Conservation (phyloP, 352 stramenopile genomes). For the Phytopythium cucurbitacearum region DNA sequence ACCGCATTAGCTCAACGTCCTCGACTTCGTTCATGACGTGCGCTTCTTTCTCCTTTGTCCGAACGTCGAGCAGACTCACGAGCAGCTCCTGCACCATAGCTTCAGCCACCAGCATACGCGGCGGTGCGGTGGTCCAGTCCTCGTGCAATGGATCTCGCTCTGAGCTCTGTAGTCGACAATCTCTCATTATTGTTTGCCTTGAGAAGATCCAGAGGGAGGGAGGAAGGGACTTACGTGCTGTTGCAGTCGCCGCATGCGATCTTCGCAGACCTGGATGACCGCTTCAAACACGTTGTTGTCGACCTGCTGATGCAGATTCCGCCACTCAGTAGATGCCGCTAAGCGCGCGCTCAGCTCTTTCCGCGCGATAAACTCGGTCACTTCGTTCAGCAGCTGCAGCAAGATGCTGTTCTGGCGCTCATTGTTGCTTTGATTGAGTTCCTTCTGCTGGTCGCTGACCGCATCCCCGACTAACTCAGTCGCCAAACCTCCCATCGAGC, state of each 20-base stretch:
- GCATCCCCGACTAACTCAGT: too few species aligned
- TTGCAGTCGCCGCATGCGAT: slow-evolving; percentile 38
- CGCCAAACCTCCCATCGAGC: too few species aligned
- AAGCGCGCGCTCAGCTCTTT: slow-evolving; percentile 36
- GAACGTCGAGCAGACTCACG: slow-evolving; percentile 45
- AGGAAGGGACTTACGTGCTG: background rate
- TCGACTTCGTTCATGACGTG: slow-evolving; percentile 58
- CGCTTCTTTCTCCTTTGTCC: slow-evolving; percentile 49
- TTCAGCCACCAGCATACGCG: slow-evolving; percentile 46
- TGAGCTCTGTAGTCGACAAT: too few species aligned
- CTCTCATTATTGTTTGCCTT: too few species aligned
- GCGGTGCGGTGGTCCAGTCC: slow-evolving; percentile 20
- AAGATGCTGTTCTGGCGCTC: too few species aligned
- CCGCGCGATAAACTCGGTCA: slow-evolving; percentile 46
- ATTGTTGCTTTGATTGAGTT: too few species aligned
- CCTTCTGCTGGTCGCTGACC: too few species aligned
- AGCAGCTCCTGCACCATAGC: slow-evolving; percentile 67
- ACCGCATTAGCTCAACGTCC: slow-evolving; percentile 44
- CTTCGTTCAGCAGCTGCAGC: slow-evolving; percentile 38
- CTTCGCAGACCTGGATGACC: slow-evolving; percentile 49
- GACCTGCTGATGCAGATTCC: slow-evolving; percentile 7
- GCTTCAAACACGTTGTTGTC: slow-evolving; percentile 42
- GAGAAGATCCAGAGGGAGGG: too few species aligned
- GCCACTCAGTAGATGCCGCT: slow-evolving; percentile 20
- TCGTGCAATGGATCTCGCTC: background rate